phyloP scores from a whole-genome alignment of 2,329 filamentous ascomycete species.

The Cercospora sesami region DNA sequence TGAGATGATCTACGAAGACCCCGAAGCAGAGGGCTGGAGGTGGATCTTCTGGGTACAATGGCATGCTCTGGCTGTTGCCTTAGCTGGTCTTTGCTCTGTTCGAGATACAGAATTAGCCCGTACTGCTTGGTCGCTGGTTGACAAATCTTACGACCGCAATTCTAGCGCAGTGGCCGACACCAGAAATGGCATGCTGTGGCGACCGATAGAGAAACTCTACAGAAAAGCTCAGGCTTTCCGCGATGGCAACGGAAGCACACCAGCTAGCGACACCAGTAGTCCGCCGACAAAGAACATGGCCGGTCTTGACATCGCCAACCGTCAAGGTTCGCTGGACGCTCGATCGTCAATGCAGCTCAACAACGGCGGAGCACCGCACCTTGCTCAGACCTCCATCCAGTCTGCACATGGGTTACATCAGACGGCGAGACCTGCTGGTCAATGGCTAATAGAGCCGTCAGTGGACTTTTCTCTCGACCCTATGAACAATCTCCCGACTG shows the following conservation, averaged over 20 bases:
- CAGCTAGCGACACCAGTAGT: not conserved
- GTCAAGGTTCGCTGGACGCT: not conserved
- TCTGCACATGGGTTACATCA: not conserved
- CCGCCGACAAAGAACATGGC: not conserved
- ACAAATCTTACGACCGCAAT: constrained; percentile 49
- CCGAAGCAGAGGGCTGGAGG: constrained; percentile 43
- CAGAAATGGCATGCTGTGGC: constrained; percentile 54
- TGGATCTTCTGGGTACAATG: constrained; percentile 59
- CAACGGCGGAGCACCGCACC: not conserved
- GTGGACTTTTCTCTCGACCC: constrained; percentile 2
- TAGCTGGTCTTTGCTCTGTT: constrained; percentile 55
- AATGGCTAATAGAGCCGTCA: not conserved
- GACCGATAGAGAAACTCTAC: constrained; percentile 56
- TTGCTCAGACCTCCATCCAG: not conserved
- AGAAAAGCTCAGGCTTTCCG: constrained; percentile 47
- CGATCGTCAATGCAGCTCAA: not conserved
- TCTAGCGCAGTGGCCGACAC: constrained; percentile 53
- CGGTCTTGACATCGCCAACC: not conserved
- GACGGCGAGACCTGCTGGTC: not conserved
- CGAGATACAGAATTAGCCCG: constrained; percentile 50
- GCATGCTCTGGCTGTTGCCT: constrained; percentile 56
- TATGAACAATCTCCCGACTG: not conserved
- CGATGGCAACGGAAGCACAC: constrained; percentile 16
- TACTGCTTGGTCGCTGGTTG: constrained; percentile 53
- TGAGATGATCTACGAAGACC: constrained; percentile 39